Evolutionary conservation across 2,329 filamentous ascomycete species (phyloP).

Genomic region (Blumeriella jaapii): DNA sequence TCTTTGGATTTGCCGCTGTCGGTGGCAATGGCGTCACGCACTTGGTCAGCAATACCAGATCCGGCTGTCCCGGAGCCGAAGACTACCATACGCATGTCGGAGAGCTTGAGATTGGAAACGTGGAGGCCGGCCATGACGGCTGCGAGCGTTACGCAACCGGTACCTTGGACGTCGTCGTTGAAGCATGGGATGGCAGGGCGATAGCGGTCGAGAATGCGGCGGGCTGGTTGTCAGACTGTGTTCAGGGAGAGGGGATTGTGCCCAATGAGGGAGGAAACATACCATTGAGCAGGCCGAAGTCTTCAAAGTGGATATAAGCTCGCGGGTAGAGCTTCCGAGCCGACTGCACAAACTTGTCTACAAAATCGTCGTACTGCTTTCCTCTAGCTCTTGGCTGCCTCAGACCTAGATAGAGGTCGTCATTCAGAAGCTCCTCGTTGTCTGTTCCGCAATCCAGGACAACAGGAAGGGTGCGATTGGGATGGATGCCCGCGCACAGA

Average conservation of each 20-base stretch:
- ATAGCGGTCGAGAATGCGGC: slow-evolving; percentile 66
- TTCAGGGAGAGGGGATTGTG: too few species aligned
- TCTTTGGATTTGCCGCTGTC: slow-evolving; percentile 54
- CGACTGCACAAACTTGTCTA: slow-evolving; percentile 60
- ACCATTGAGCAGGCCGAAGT: slow-evolving; percentile 70
- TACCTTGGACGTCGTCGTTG: slow-evolving; percentile 86
- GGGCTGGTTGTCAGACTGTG: slow-evolving; percentile 28
- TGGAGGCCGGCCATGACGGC: slow-evolving; percentile 68
- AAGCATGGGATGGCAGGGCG: slow-evolving; percentile 67
- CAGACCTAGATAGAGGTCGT: slow-evolving; percentile 71
- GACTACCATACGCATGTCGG: slow-evolving; percentile 59
- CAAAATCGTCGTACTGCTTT: slow-evolving; percentile 62
- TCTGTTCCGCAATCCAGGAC: slow-evolving; percentile 80
- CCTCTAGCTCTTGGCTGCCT: slow-evolving; percentile 55
- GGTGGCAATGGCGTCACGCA: slow-evolving; percentile 65
- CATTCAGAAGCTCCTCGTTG: slow-evolving; percentile 61
- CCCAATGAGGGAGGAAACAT: slow-evolving; percentile 11
- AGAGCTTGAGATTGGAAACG: slow-evolving; percentile 52
- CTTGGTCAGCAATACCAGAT: slow-evolving; percentile 76
- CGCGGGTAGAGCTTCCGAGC: slow-evolving; percentile 61
- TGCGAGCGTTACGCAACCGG: slow-evolving; percentile 75
- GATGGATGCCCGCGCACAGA: slow-evolving; percentile 77
- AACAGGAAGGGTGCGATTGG: slow-evolving; percentile 65
- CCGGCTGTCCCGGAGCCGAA: slow-evolving; percentile 77
- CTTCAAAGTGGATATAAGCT: slow-evolving; percentile 82